These are phyloP conservation scores for Glutinoglossum americanum DNA, from an alignment of 495 filamentous ascomycete species.

Conservation along the genomic window DNA sequence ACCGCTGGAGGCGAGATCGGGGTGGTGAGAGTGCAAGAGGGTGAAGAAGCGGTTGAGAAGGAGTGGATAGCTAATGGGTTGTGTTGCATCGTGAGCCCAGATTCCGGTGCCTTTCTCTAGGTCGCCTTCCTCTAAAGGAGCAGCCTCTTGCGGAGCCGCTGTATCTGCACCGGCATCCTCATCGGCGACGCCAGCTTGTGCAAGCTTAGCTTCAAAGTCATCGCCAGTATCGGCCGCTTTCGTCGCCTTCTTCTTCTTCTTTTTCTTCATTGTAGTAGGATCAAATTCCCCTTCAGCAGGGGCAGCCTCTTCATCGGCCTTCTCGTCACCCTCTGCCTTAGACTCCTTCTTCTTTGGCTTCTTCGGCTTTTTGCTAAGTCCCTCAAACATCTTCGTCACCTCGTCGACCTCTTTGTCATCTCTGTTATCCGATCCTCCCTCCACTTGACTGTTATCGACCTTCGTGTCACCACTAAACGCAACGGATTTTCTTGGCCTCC, in stretches of 20 bases:
- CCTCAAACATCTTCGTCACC: constrained; percentile 54
- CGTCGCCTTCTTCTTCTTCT: constrained; percentile 80
- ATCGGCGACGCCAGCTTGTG: constrained; percentile 43
- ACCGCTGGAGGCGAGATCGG: constrained; percentile 72
- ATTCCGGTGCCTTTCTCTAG: constrained; percentile 81
- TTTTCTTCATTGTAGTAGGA: constrained; percentile 67
- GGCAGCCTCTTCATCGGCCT: constrained; percentile 27
- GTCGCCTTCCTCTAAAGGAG: constrained; percentile 43
- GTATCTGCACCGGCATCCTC: constrained; percentile 28
- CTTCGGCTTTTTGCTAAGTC: constrained; percentile 79
- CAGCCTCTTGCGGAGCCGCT: constrained; percentile 24
- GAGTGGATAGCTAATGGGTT: constrained; percentile 59
- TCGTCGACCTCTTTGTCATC: constrained; percentile 48
- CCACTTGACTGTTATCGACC: constrained; percentile 58
- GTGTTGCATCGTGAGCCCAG: constrained; percentile 63
- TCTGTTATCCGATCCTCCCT: constrained; percentile 24
- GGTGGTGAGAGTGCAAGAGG: constrained; percentile 77
- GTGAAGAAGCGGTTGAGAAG: constrained; percentile 82
- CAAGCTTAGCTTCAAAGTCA: constrained; percentile 62
- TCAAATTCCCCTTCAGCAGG: constrained; percentile 46
- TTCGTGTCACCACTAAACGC: constrained; percentile 68
- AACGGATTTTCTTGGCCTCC: constrained; percentile 67
- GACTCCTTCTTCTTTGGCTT: constrained; percentile 44
- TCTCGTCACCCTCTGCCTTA: constrained; percentile 35
- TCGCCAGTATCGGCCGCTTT: constrained; percentile 42